A percentile compares a stretch with the other conserved stretches of the same genome.
phyloP scores from a whole-genome alignment of 2,329 filamentous ascomycete genomes.

The Colletotrichum melonis region DNA sequence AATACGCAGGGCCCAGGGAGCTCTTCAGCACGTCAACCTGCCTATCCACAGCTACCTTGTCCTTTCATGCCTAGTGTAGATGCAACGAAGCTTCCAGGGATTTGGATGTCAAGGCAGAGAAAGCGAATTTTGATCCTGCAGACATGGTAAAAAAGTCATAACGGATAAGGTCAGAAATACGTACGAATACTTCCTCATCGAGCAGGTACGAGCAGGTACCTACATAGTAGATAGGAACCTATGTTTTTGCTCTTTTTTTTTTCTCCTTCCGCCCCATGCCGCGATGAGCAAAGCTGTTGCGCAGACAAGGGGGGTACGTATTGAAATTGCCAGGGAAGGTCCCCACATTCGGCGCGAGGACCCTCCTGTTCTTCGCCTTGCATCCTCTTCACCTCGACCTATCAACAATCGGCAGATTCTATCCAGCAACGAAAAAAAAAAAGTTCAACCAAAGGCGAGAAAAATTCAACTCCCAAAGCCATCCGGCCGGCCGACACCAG shows the following conservation, averaged over 20 bases:
- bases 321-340: constrained; percentile 17
- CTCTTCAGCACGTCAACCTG: constrained; percentile 26
- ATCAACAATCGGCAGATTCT: constrained; percentile 28
- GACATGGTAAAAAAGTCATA: no score
- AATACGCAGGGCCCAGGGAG: neutral
- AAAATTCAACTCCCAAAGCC: constrained; percentile 1
- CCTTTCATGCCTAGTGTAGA: neutral
- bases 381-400: constrained; percentile 26
- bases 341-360: constrained; percentile 21
- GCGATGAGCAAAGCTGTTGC: constrained; percentile 5
- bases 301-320: constrained; percentile 20
- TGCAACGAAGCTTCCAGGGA: neutral
- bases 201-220: neutral
- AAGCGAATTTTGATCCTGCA: neutral
- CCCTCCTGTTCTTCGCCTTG: constrained; percentile 24
- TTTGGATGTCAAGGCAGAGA: neutral
- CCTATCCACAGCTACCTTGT: constrained; percentile 8
- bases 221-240: neutral
- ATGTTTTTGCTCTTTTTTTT: constrained; percentile 2
- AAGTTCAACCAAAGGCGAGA: neutral
- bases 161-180: neutral
- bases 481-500: neutral
- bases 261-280: neutral
- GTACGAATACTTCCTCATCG: neutral
- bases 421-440: neutral